Evolutionary conservation across 108 stramenopile species (phyloP).

Genomic region (Skeletonema marinoi): DNA sequence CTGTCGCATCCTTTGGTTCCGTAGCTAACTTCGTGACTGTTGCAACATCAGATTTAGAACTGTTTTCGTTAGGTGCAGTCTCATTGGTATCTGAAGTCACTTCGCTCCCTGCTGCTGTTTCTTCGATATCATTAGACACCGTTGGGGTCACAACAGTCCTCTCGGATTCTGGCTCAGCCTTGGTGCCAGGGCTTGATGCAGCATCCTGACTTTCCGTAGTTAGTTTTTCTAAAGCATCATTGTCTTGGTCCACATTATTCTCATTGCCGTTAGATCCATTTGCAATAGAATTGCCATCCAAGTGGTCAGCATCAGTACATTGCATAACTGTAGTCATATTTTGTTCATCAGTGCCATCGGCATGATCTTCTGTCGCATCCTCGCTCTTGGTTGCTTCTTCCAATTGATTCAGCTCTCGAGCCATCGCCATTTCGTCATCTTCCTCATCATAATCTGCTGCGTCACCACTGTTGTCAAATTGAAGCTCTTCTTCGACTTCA

Average conservation of each 20-base stretch:
- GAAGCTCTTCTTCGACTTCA: slow-evolving; percentile 28
- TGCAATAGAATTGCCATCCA: slow-evolving; percentile 1
- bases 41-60: neutral
- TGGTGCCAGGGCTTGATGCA: neutral
- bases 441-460: slow-evolving; percentile 21
- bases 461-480: slow-evolving; percentile 9
- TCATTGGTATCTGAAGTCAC: neutral
- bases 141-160: slow-evolving; percentile 2
- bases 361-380: slow-evolving; percentile 4
- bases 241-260: neutral
- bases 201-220: neutral
- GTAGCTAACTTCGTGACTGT: neutral
- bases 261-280: neutral
- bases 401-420: slow-evolving; percentile 30
- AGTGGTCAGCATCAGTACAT: slow-evolving; percentile 1
- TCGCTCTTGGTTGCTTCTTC: slow-evolving; percentile 12
- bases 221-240: neutral
- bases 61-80: neutral
- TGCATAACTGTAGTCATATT: slow-evolving; percentile 19
- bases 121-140: neutral
- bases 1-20: neutral
- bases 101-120: neutral
- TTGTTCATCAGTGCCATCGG: slow-evolving; percentile 12
- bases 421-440: slow-evolving; percentile 55
- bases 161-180: neutral